A percentile compares a stretch with the other conserved stretches of the same genome.
Evolutionary conservation across 2,329 filamentous ascomycete genomes (phyloP).

Genomic region (Atkinsonella texensis): DNA sequence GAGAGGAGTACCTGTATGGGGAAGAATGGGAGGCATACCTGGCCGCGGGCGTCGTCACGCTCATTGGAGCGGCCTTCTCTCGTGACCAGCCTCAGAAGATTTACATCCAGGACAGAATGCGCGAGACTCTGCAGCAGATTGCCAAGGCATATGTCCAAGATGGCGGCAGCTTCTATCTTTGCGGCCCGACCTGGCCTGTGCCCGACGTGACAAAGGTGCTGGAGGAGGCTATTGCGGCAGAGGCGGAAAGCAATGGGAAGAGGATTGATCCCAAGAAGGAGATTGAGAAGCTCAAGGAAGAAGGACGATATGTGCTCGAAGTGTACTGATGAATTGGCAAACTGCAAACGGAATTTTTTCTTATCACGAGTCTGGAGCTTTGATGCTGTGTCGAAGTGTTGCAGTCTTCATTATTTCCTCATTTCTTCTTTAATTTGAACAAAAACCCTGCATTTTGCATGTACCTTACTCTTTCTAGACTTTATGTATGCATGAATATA

Average conservation of each 20-base stretch:
- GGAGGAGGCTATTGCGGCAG: constrained; percentile 75
- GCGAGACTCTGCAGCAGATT: constrained; percentile 73
- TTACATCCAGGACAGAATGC: constrained; percentile 98
- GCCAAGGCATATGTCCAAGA: constrained; percentile 76
- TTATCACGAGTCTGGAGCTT: too few relatives aligned
- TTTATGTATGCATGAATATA: too few relatives aligned
- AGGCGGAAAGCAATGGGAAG: constrained; percentile 58
- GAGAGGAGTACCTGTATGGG: constrained; percentile 96
- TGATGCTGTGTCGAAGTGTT: too few relatives aligned
- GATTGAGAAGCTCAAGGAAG: constrained; percentile 96
- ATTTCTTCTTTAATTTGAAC: too few relatives aligned
- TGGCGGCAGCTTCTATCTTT: constrained; percentile 91
- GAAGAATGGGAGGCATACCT: constrained; percentile 99
- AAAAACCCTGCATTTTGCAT: too few relatives aligned
- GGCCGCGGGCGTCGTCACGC: constrained; percentile 87
- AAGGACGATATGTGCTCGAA: constrained; percentile 86
- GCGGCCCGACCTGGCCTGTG: constrained; percentile 95
- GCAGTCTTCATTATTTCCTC: too few relatives aligned
- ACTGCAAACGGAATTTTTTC: too few relatives aligned
- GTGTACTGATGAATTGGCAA: constrained; percentile 56
- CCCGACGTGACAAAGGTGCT: constrained; percentile 91
- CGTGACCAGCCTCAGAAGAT: constrained; percentile 97
- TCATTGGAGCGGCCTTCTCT: constrained; percentile 87
- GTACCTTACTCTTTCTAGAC: too few relatives aligned
- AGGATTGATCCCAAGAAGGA: constrained; percentile 81